These are phyloP conservation scores for Ogataea populi-albae DNA, from an alignment of 805 yeast genomes.

Conservation along the genomic window DNA sequence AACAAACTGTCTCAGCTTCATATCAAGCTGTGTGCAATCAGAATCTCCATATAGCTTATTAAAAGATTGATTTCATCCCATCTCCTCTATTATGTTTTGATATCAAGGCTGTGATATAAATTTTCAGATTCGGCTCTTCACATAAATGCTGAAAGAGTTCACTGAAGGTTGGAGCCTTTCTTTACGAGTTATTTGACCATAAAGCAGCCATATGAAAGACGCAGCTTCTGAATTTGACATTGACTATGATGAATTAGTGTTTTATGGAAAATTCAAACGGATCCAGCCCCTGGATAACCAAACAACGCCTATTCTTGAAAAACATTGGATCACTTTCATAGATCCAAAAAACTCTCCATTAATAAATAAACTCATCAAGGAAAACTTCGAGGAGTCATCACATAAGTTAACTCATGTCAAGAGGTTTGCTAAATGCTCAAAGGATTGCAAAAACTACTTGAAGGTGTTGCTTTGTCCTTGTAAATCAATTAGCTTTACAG, in stretches of 20 bases:
- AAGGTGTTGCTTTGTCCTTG: slow-evolving; percentile 29
- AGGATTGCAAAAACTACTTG: slow-evolving; percentile 7
- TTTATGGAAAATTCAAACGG: slow-evolving; percentile 40
- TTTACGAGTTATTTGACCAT: too few species aligned
- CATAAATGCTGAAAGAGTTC: too few species aligned
- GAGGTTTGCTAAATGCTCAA: slow-evolving; percentile 38
- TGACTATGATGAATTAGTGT: slow-evolving; percentile 40
- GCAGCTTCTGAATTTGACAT: slow-evolving; percentile 25
- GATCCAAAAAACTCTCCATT: slow-evolving; percentile 34
- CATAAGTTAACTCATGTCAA: slow-evolving; percentile 45
- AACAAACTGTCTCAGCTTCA: slow-evolving; percentile 15
- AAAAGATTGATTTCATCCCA: too few species aligned
- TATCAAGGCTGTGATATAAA: too few species aligned
- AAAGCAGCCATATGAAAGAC: slow-evolving; percentile 1
- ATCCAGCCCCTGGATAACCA: slow-evolving; percentile 31
- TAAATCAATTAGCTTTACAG: slow-evolving; percentile 40
- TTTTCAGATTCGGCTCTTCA: too few species aligned
- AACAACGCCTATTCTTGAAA: slow-evolving; percentile 29
- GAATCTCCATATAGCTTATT: too few species aligned
- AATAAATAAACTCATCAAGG: slow-evolving; percentile 25
- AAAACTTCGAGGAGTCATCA: slow-evolving; percentile 25
- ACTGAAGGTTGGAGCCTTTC: too few species aligned
- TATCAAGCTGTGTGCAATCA: too few species aligned
- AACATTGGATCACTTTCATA: slow-evolving; percentile 45
- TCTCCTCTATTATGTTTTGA: too few species aligned